phyloP scores from a whole-genome alignment of 306 rosid genomes.

The Pterocarpus santalinus region DNA sequence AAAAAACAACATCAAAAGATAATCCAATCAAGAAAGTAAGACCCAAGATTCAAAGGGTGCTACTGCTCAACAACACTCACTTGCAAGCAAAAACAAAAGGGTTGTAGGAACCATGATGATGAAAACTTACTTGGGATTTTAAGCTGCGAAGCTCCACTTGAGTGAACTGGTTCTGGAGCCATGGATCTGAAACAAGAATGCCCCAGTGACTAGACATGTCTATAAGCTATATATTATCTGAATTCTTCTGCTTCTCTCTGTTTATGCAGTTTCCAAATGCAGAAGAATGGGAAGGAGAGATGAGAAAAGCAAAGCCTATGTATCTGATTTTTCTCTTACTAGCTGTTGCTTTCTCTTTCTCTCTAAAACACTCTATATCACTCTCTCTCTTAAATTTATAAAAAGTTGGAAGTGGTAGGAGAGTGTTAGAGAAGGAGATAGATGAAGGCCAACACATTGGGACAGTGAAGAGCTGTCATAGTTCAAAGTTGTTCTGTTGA shows the following conservation, averaged over 20 bases:
- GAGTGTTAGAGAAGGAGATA: slow-evolving; percentile 34
- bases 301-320: slow-evolving; percentile 26
- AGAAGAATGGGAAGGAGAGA: neutral
- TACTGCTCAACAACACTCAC: neutral
- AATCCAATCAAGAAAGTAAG: slow-evolving; percentile 29
- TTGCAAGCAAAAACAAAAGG: neutral
- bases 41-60: neutral
- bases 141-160: slow-evolving; percentile 95
- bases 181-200: slow-evolving; percentile 98
- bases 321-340: slow-evolving; percentile 29
- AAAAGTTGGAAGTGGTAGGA: slow-evolving; percentile 33
- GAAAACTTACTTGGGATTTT: slow-evolving; percentile 75
- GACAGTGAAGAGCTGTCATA: slow-evolving; percentile 74
- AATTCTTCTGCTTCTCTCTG: slow-evolving; percentile 19
- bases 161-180: slow-evolving; percentile 96
- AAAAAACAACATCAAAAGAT: slow-evolving; percentile 17
- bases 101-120: neutral
- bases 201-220: slow-evolving; percentile 87
- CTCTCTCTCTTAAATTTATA: neutral
- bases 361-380: neutral
- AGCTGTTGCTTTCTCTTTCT: neutral
- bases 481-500: slow-evolving; percentile 51
- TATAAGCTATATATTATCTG: neutral
- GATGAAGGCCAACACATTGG: slow-evolving; percentile 50
- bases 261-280: slow-evolving; percentile 12